These are phyloP conservation scores for Rhododendron vialii DNA, from an alignment of 148 eudicot genomes.

Conservation along the genomic window DNA sequence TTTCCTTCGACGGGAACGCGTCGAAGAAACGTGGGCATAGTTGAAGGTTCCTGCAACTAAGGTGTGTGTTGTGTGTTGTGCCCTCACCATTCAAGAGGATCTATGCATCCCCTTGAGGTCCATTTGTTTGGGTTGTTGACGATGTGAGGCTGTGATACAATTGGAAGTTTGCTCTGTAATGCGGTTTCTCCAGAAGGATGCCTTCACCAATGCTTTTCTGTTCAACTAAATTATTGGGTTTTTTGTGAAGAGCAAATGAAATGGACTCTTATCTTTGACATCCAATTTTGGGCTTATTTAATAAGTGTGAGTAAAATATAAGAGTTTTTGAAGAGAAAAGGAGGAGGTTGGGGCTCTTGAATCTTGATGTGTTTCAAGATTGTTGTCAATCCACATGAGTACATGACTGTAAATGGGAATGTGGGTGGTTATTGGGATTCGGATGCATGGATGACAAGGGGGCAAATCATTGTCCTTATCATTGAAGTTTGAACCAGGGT, in stretches of 20 bases:
- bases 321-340: not conserved
- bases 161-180: not conserved
- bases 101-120: not conserved
- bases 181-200: not conserved
- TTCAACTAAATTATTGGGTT: not conserved
- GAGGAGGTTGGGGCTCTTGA: not conserved
- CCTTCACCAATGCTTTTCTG: not conserved
- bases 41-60: too few species aligned
- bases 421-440: not conserved
- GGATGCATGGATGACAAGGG: not conserved
- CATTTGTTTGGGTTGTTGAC: not conserved
- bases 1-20: too few species aligned
- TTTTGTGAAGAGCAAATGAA: not conserved
- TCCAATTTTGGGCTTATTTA: not conserved
- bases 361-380: not conserved
- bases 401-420: not conserved
- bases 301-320: not conserved
- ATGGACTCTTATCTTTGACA: not conserved
- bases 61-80: not conserved
- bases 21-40: too few species aligned
- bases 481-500: not conserved
- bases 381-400: not conserved
- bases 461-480: not conserved
- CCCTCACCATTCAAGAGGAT: not conserved
- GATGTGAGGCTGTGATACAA: not conserved